Evolutionary conservation across 2,329 filamentous ascomycete genomes (phyloP).

Genomic region (Penicillium concentricum): DNA sequence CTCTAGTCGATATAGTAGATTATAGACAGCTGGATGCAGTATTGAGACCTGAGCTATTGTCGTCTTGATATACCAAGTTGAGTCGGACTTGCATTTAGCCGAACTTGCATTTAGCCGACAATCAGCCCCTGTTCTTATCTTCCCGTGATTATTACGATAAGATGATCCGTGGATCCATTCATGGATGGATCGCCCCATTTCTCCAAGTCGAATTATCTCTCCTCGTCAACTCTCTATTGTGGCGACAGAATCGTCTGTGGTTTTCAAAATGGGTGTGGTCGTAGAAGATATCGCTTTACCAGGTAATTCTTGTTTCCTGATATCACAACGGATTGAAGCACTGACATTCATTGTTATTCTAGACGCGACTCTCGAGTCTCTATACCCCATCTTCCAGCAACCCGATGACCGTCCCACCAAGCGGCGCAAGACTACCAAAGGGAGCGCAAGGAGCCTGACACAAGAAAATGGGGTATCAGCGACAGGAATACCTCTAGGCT

Average conservation of each 20-base stretch:
- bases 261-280: conserved; percentile 16
- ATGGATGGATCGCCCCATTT: neutral
- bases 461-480: conserved; percentile 16
- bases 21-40: too few relatives aligned
- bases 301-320: conserved; percentile 7
- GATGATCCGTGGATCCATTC: neutral
- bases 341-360: conserved; percentile 8
- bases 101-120: neutral
- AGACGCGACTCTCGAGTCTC: conserved; percentile 25
- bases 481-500: conserved; percentile 24
- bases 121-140: neutral
- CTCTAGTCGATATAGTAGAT: too few relatives aligned
- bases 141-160: neutral
- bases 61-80: neutral
- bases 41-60: too few relatives aligned
- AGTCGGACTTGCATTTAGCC: too few relatives aligned
- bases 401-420: conserved; percentile 28
- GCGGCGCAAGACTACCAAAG: conserved; percentile 31
- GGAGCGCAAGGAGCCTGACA: conserved; percentile 17
- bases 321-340: neutral
- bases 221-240: neutral
- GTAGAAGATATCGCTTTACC: conserved; percentile 8
- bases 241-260: neutral
- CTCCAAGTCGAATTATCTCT: neutral
- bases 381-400: conserved; percentile 26